Evolutionary conservation across 371 early-diverging fungal genomes (phyloP).

Genomic region (Actinomortierella ambigua): DNA sequence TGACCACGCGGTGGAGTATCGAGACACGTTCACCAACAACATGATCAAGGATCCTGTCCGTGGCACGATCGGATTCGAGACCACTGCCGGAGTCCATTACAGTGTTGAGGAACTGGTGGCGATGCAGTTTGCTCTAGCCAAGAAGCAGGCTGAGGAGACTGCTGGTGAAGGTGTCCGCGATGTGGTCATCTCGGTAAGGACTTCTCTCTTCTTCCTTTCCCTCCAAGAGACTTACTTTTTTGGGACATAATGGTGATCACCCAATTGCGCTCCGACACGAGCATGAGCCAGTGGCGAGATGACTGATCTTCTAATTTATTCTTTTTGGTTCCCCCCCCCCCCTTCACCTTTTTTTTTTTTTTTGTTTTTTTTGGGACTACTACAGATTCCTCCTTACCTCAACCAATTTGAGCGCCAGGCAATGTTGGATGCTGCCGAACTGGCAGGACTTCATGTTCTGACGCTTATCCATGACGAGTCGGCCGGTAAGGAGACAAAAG

Average conservation of each 20-base stretch:
- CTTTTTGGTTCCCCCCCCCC: too few species aligned
- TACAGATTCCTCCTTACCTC: constrained; percentile 88
- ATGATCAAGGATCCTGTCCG: constrained; percentile 73
- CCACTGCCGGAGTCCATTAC: constrained; percentile 48
- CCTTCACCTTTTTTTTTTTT: constrained; percentile 2
- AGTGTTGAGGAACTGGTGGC: constrained; percentile 91
- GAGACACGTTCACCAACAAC: constrained; percentile 69
- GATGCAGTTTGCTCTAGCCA: constrained; percentile 91
- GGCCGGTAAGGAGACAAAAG: constrained; percentile 66
- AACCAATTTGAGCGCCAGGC: constrained; percentile 92
- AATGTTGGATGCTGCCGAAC: constrained; percentile 90
- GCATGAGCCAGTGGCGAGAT: too few species aligned
- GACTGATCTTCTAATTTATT: too few species aligned
- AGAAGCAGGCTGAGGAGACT: constrained; percentile 77
- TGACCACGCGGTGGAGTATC: constrained; percentile 68
- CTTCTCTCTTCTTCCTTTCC: too few species aligned
- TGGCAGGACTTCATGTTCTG: constrained; percentile 88
- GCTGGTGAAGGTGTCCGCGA: constrained; percentile 83
- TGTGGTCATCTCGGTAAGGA: constrained; percentile 88
- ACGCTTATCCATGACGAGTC: constrained; percentile 91
- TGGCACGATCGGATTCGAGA: constrained; percentile 69
- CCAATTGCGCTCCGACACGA: neutral
- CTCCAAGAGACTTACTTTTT: neutral
- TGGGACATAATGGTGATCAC: neutral
- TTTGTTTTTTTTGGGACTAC: neutral